Percentiles rank a stretch among this genome's conserved stretches.
phyloP scores from a whole-genome alignment of 2,329 filamentous ascomycete genomes.

The Blastomyces parvus region DNA sequence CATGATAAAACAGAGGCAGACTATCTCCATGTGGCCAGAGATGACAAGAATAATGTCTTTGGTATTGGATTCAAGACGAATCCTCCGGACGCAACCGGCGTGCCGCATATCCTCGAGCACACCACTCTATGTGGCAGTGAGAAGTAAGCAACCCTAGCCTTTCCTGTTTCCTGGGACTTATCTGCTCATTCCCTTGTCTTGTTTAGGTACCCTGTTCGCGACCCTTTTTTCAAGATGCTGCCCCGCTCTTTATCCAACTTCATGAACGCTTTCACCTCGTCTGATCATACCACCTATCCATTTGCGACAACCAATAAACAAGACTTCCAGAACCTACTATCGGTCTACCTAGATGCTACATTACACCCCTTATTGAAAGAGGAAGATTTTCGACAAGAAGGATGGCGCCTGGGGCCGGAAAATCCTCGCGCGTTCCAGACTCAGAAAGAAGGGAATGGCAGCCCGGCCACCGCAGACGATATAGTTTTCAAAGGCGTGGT shows the following conservation, averaged over 20 bases:
- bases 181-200: conserved; percentile 14
- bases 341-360: conserved; percentile 92
- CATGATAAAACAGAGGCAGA: conserved; percentile 95
- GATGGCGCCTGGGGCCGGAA: conserved; percentile 91
- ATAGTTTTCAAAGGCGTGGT: conserved; percentile 92
- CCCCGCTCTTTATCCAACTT: conserved; percentile 97
- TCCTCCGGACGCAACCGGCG: conserved; percentile 87
- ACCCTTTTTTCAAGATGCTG: conserved; percentile 99
- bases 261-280: conserved; percentile 97
- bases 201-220: conserved; percentile 80
- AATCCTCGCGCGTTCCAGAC: conserved; percentile 57
- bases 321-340: conserved; percentile 92
- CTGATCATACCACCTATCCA: conserved; percentile 93
- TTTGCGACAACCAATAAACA: conserved; percentile 94
- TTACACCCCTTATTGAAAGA: conserved; percentile 80
- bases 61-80: conserved; percentile 99
- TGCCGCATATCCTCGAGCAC: conserved; percentile 96
- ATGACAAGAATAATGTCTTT: conserved; percentile 99
- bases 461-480: conserved; percentile 24
- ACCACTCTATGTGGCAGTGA: conserved; percentile 92
- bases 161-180: background rate
- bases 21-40: conserved; percentile 86
- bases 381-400: conserved; percentile 90
- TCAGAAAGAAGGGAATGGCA: conserved; percentile 29
- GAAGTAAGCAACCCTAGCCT: conserved; percentile 52